Evolutionary conservation across 2,329 filamentous ascomycete genomes (phyloP).

Genomic region (Chrysosporium keratinophilum): DNA sequence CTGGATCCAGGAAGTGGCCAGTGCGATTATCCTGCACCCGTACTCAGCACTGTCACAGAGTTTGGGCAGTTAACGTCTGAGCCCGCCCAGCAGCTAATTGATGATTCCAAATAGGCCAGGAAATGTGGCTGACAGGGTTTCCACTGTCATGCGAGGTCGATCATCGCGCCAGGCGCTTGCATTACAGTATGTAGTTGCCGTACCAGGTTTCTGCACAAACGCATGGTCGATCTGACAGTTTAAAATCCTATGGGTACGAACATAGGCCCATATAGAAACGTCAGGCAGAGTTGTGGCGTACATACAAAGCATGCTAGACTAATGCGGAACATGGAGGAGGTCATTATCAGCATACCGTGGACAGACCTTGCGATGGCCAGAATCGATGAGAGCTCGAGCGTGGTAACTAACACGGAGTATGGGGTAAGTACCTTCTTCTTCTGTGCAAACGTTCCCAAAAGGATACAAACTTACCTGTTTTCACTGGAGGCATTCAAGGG

Average conservation of each 20-base stretch:
- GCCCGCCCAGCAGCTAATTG: not conserved
- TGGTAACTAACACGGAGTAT: no score
- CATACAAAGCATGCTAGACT: not conserved
- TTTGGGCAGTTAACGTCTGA: not conserved
- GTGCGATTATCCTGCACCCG: no score
- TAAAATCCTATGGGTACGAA: not conserved
- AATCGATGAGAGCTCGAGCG: no score
- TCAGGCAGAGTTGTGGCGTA: not conserved
- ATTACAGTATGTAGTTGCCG: not conserved
- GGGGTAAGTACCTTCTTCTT: no score
- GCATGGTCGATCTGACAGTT: constrained; percentile 4
- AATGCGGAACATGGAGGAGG: not conserved
- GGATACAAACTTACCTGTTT: no score
- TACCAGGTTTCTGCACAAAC: constrained; percentile 10
- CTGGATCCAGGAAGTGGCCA: no score
- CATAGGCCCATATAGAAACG: no score
- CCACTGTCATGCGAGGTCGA: constrained; percentile 5
- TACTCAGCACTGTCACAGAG: not conserved
- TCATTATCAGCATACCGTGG: not conserved
- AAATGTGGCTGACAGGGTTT: constrained; percentile 1
- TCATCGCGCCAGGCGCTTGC: constrained; percentile 5
- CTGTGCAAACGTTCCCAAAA: no score
- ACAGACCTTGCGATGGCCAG: not conserved
- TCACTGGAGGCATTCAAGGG: no score
- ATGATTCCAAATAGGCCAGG: constrained; percentile 2